These are phyloP conservation scores for Thozetella sp. DNA, from an alignment of 495 filamentous ascomycete species.

Conservation along the genomic window DNA sequence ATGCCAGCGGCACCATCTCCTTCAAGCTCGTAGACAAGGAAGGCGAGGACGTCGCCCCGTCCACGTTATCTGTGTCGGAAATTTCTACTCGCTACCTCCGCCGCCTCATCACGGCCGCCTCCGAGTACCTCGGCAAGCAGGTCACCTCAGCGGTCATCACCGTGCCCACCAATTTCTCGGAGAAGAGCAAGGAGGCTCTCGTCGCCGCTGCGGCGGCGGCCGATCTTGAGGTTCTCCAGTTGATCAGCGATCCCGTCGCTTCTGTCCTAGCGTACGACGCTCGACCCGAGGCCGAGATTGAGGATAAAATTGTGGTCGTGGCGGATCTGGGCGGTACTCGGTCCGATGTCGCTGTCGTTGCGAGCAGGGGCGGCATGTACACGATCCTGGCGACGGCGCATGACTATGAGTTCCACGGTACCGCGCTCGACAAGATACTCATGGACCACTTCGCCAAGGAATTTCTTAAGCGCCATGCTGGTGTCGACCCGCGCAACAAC, in stretches of 20 bases:
- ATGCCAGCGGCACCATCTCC: slow-evolving; percentile 69
- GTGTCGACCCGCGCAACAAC: slow-evolving; percentile 82
- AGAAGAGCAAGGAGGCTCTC: slow-evolving; percentile 81
- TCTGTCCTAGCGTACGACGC: slow-evolving; percentile 92
- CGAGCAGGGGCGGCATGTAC: slow-evolving; percentile 93
- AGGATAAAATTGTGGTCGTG: slow-evolving; percentile 89
- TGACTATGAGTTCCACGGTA: slow-evolving; percentile 88
- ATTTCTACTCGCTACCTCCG: slow-evolving; percentile 85
- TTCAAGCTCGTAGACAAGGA: slow-evolving; percentile 83
- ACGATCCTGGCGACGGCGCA: slow-evolving; percentile 91
- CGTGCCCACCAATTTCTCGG: slow-evolving; percentile 89
- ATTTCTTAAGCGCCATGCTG: slow-evolving; percentile 88
- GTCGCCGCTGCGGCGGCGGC: slow-evolving; percentile 76
- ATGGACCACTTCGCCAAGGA: slow-evolving; percentile 98
- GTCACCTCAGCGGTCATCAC: slow-evolving; percentile 93
- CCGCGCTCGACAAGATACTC: slow-evolving; percentile 81
- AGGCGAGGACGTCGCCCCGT: slow-evolving; percentile 58
- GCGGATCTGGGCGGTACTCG: slow-evolving; percentile 92
- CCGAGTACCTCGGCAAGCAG: slow-evolving; percentile 88
- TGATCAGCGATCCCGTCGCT: slow-evolving; percentile 91
- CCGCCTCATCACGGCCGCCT: slow-evolving; percentile 79
- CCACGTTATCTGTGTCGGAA: slow-evolving; percentile 78
- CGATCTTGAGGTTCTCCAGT: slow-evolving; percentile 85
- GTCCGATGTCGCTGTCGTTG: slow-evolving; percentile 88
- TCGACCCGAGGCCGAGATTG: slow-evolving; percentile 68